phyloP scores from a whole-genome alignment of 805 yeast species.

The Metschnikowia corniflorae region DNA sequence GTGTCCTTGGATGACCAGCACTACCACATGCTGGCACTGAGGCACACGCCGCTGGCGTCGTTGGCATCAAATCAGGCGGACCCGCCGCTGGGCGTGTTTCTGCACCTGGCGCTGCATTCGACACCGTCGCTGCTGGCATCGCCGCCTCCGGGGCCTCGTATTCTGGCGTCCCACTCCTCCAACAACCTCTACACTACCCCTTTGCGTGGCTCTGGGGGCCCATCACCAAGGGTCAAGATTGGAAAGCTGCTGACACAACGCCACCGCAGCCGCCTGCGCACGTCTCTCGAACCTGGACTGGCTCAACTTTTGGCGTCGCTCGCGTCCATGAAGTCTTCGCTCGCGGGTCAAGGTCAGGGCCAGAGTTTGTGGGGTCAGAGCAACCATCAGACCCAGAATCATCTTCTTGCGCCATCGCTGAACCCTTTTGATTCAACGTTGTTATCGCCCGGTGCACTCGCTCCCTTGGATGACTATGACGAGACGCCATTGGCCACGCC shows the following conservation, averaged over 20 bases:
- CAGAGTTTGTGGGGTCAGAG: neutral
- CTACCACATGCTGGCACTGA: constrained; percentile 4
- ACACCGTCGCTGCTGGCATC: constrained; percentile 33
- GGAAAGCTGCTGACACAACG: constrained; percentile 27
- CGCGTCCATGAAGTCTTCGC: constrained; percentile 14
- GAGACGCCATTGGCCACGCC: constrained; percentile 19
- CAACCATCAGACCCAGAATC: neutral
- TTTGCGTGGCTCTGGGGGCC: constrained; percentile 20
- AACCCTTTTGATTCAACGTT: constrained; percentile 16
- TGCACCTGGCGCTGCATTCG: constrained; percentile 10
- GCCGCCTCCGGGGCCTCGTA: constrained; percentile 37
- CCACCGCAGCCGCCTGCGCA: constrained; percentile 17
- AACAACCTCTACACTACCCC: constrained; percentile 32
- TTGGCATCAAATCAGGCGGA: constrained; percentile 14
- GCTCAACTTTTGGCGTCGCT: constrained; percentile 17
- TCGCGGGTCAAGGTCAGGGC: neutral
- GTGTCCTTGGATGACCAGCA: constrained; percentile 16
- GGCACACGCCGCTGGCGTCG: constrained; percentile 11
- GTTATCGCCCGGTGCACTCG: constrained; percentile 12
- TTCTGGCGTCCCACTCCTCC: constrained; percentile 34
- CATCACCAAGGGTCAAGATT: constrained; percentile 23
- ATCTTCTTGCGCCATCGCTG: neutral
- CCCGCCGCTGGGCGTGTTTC: constrained; percentile 17
- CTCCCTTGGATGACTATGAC: constrained; percentile 12
- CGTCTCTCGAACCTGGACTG: constrained; percentile 14